Evolutionary conservation across 1,284 basidiomycete species (phyloP).

Genomic region (Apiotrichum laibachii): DNA sequence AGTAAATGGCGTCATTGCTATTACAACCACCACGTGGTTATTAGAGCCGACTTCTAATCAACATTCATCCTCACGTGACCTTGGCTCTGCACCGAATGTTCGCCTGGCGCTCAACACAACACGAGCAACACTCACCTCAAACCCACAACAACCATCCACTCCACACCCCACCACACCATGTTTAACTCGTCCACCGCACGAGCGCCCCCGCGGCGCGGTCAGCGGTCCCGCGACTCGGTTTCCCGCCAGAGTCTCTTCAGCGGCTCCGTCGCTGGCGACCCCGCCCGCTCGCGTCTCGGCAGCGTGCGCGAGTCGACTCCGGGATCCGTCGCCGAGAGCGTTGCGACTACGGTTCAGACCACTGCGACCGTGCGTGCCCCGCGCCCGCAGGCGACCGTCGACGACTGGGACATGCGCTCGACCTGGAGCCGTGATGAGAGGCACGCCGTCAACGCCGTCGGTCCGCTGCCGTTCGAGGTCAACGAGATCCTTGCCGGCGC

Average conservation of each 20-base stretch:
- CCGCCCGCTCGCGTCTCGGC: slow-evolving; percentile 10
- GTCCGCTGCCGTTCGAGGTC: slow-evolving; percentile 40
- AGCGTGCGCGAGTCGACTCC: slow-evolving; percentile 9
- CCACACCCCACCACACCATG: slow-evolving; percentile 23
- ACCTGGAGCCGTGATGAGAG: slow-evolving; percentile 40
- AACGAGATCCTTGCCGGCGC: slow-evolving; percentile 25
- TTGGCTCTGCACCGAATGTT: neutral
- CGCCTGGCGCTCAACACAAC: neutral
- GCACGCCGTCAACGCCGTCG: slow-evolving; percentile 28
- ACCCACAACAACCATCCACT: slow-evolving; percentile 1
- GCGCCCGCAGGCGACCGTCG: slow-evolving; percentile 30
- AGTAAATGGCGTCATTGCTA: too few relatives aligned
- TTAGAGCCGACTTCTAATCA: too few relatives aligned
- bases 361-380: slow-evolving; percentile 11
- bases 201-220: slow-evolving; percentile 33
- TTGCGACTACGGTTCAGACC: slow-evolving; percentile 16
- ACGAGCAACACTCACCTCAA: neutral
- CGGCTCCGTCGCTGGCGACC: slow-evolving; percentile 8
- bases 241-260: slow-evolving; percentile 29
- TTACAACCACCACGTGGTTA: too few relatives aligned
- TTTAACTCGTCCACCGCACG: slow-evolving; percentile 40
- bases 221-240: slow-evolving; percentile 21
- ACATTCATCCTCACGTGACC: too few relatives aligned
- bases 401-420: slow-evolving; percentile 26
- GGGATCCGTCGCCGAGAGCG: slow-evolving; percentile 13